Base-by-base conservation (phyloP, 345 rosid genomes). In the Lepidium africanum region DNA sequence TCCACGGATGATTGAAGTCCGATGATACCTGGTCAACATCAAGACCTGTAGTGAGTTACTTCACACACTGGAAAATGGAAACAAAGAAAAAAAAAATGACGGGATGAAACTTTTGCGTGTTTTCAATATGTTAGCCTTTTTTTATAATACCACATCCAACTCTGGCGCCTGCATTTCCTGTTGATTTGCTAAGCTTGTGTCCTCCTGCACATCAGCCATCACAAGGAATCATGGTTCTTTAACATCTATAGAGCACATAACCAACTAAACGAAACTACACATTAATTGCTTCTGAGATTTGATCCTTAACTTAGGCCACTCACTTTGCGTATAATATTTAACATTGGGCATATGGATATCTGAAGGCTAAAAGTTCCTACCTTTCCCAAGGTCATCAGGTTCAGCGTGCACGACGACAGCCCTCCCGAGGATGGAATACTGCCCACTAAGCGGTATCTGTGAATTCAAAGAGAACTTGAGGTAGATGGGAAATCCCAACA, bases 101-200 rank as follows among this genome's bases (percentile, higher is more conserved):
- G 8, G 53, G 53, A 65, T 15, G 12, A 23, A 1, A 37, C 12
- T 56, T 49, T 23, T 62, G 12, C 41, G 36, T 13, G 48, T 50
- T 53, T 19, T 33, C 13, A 35, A 40, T 58, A 32, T 10, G 27
- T 41, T 37, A 19, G 68, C 16, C 16, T 43, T 15, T 14, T n/a
- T 13, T 17, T 38, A 59, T 30, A 14, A 73, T 88, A 93, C 97
- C 98, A 25, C 97, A 90, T 52, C 96, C 98, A 45, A 90, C 82
- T 76, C 98, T 83, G 3, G 94, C 87, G 60, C 98, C 98, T 7
- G 96, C 96, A 59, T 92, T 92, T 37, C 98, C 97, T 8, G 98
- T 92, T 39, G 90, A 80, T 78, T 85, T 86, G 81, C 96, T 92
- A 69, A 92, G 95, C 60, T 89, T 87, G 77, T 89, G 98, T 37